Conservation (phyloP, 1,284 basidiomycete genomes). For the Pterula multifida region DNA sequence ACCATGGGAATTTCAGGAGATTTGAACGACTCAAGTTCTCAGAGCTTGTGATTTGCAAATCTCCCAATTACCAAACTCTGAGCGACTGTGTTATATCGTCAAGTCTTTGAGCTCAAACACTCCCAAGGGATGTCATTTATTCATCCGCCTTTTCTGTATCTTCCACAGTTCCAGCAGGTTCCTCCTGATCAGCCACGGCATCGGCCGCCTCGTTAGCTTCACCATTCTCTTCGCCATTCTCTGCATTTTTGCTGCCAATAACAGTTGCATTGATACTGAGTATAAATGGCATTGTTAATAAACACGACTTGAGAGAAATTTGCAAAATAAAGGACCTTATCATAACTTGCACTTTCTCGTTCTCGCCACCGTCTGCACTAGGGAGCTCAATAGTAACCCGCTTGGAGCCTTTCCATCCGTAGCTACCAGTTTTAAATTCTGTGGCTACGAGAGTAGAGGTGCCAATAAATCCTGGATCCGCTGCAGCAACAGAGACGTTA, state of each 20-base stretch:
- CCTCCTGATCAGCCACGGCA: conserved; percentile 12
- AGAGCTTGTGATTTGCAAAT: no score
- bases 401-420: conserved; percentile 72
- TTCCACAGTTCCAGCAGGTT: not conserved
- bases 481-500: conserved; percentile 22
- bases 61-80: no score
- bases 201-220: conserved; percentile 15
- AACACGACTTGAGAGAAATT: no score
- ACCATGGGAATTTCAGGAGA: no score
- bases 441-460: conserved; percentile 41
- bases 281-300: conserved; percentile 7
- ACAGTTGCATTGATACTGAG: conserved; percentile 76
- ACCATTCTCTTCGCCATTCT: conserved; percentile 24
- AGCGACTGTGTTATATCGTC: no score
- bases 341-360: conserved; percentile 63
- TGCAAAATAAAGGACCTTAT: conserved; percentile 33
- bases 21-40: no score
- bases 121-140: no score
- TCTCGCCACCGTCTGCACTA: conserved; percentile 35
- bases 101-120: no score
- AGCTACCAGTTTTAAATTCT: conserved; percentile 60
- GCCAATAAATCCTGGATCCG: conserved; percentile 54
- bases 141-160: not conserved
- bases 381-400: conserved; percentile 52
- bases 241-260: conserved; percentile 55